A percentile compares a stretch with the other conserved stretches of the same genome.
Conservation (phyloP, 306 rosid species). For the Rosa lucieae region DNA sequence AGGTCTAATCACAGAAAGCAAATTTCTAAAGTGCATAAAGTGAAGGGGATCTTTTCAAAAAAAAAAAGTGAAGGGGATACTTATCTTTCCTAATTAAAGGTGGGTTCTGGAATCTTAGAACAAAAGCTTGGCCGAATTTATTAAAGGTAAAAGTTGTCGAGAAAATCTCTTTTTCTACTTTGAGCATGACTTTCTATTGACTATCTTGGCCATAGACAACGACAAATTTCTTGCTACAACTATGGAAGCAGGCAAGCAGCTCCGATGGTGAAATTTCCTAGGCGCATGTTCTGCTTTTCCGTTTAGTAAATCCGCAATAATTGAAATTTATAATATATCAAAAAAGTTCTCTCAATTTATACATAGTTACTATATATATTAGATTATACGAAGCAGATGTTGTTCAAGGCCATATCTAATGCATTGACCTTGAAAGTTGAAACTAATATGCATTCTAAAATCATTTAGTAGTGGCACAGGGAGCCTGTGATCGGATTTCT, state of each 20-base stretch:
- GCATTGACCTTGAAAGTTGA: no score
- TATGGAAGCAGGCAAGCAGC: slow-evolving; percentile 11
- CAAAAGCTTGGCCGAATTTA: slow-evolving; percentile 27
- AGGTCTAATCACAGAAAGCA: slow-evolving; percentile 38
- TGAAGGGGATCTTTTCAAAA: slow-evolving; percentile 9
- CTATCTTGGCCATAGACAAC: slow-evolving; percentile 1
- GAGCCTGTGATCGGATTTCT: neutral
- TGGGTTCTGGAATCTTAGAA: slow-evolving; percentile 43
- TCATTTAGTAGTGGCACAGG: no score
- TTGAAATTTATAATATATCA: neutral
- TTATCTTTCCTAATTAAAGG: slow-evolving; percentile 47
- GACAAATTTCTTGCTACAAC: slow-evolving; percentile 3
- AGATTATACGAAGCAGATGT: neutral
- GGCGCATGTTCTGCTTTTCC: neutral
- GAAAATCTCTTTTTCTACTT: neutral
- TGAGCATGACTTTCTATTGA: neutral
- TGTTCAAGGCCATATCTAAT: neutral
- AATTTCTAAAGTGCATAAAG: slow-evolving; percentile 50
- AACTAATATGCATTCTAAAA: no score
- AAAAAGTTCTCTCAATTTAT: neutral
- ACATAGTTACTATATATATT: no score
- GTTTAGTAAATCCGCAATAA: neutral
- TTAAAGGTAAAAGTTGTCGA: slow-evolving; percentile 17
- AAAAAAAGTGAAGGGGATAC: slow-evolving; percentile 35
- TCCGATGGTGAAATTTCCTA: neutral